Evolutionary conservation across 306 rosid genomes (phyloP).

Genomic region (Betula pendula): DNA sequence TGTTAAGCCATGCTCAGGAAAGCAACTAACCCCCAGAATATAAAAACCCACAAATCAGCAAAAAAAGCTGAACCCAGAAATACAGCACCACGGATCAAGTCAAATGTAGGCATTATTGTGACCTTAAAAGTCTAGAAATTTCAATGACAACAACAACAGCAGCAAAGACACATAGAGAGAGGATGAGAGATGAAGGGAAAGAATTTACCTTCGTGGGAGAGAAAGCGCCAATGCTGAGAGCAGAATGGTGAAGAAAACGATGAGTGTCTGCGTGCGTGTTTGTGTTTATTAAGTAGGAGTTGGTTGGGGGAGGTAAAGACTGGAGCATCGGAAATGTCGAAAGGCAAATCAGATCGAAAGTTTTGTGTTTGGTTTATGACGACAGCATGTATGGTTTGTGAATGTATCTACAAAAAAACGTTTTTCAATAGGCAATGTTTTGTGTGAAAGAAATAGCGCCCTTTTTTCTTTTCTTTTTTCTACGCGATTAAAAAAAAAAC

Average conservation of each 20-base stretch:
- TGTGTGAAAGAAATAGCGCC: too few relatives aligned
- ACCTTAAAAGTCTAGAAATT: slow-evolving; percentile 13
- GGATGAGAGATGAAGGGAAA: slow-evolving; percentile 13
- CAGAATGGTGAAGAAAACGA: slow-evolving; percentile 17
- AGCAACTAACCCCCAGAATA: not conserved
- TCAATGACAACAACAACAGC: not conserved
- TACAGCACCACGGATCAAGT: not conserved
- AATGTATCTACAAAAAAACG: too few relatives aligned
- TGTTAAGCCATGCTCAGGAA: not conserved
- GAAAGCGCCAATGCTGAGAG: too few relatives aligned
- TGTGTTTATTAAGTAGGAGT: not conserved
- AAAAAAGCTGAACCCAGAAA: not conserved
- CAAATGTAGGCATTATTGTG: not conserved
- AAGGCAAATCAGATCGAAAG: not conserved
- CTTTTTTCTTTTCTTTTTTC: too few relatives aligned
- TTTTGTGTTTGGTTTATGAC: too few relatives aligned
- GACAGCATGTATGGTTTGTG: too few relatives aligned
- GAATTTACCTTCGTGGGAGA: slow-evolving; percentile 43
- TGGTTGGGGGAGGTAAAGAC: slow-evolving; percentile 13
- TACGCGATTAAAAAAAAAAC: too few relatives aligned
- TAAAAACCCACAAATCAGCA: slow-evolving; percentile 6
- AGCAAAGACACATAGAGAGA: not conserved
- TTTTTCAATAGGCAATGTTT: too few relatives aligned
- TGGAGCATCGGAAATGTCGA: not conserved
- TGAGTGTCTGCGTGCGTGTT: not conserved